These are phyloP conservation scores for Theileria equi DNA, from an alignment of 169 alveolate species.

Conservation along the genomic window DNA sequence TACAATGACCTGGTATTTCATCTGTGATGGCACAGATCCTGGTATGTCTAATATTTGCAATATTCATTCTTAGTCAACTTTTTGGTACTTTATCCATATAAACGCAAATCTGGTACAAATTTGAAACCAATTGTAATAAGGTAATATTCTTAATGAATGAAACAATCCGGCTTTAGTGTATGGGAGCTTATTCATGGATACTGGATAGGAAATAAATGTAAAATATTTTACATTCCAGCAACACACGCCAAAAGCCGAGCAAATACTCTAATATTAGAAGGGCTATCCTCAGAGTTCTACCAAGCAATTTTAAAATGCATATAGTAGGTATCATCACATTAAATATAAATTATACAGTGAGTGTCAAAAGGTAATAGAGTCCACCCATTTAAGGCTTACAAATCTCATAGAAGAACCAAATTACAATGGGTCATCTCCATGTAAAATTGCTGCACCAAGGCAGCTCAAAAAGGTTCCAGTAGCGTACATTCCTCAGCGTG, in stretches of 20 bases:
- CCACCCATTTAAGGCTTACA: constrained; percentile 21
- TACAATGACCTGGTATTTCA: constrained; percentile 45
- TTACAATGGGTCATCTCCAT: constrained; percentile 1
- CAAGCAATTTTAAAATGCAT: constrained; percentile 34
- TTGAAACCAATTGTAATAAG: constrained; percentile 12
- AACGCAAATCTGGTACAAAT: not conserved
- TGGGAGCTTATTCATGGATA: constrained; percentile 54
- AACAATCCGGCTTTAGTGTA: not conserved
- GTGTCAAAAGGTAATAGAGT: constrained; percentile 33
- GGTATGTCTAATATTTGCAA: constrained; percentile 15
- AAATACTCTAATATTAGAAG: constrained; percentile 44
- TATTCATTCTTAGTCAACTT: constrained; percentile 33
- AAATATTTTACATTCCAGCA: constrained; percentile 46
- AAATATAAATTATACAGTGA: constrained; percentile 16
- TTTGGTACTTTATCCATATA: constrained; percentile 44
- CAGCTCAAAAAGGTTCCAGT: too few relatives aligned
- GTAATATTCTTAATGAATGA: not conserved
- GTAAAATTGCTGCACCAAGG: constrained; percentile 25
- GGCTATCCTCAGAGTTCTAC: constrained; percentile 43
- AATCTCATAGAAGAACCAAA: constrained; percentile 11
- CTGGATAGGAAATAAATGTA: constrained; percentile 59
- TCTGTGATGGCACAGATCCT: constrained; percentile 66
- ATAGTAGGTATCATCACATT: not conserved
- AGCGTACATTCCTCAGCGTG: too few relatives aligned
- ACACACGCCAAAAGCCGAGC: constrained; percentile 4